A percentile compares a stretch with the other conserved stretches of the same genome.
Conservation (phyloP, 176 grass and related monocot species). For the Bolboschoenus planiculmis region DNA sequence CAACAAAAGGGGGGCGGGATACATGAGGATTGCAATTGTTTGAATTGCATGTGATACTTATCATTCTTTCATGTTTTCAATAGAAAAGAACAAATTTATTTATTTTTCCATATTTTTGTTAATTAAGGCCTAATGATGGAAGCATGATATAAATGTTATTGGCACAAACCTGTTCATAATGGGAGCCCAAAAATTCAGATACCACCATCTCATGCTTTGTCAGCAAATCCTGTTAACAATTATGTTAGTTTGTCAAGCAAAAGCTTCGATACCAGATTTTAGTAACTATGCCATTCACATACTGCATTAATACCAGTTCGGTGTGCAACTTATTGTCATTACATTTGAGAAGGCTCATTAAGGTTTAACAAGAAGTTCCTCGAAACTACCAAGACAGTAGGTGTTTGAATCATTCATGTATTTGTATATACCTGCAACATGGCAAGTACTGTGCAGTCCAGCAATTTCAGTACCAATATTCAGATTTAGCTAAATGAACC, state of each 20-base stretch:
- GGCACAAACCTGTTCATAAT: constrained; percentile 66
- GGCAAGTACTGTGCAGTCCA: neutral
- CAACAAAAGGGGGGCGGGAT: neutral
- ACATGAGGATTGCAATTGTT: neutral
- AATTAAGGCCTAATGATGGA: neutral
- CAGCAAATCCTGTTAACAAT: constrained; percentile 85
- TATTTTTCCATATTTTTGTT: neutral
- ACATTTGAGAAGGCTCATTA: neutral
- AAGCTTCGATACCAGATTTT: neutral
- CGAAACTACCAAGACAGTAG: neutral
- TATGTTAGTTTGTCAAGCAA: neutral
- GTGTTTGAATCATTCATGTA: neutral
- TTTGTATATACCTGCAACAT: neutral
- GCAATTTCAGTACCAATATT: neutral
- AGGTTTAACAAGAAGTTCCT: neutral
- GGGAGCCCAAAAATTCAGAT: constrained; percentile 58
- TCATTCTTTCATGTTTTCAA: neutral
- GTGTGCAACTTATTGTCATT: neutral
- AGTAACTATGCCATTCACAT: neutral
- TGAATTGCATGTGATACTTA: neutral
- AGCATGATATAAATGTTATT: neutral
- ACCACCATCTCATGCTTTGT: constrained; percentile 86
- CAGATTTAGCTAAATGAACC: neutral
- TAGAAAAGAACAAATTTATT: neutral
- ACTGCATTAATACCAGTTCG: neutral